phyloP scores from a whole-genome alignment of 2,329 filamentous ascomycete species.

The Pyrenophora tritici-repentis region DNA sequence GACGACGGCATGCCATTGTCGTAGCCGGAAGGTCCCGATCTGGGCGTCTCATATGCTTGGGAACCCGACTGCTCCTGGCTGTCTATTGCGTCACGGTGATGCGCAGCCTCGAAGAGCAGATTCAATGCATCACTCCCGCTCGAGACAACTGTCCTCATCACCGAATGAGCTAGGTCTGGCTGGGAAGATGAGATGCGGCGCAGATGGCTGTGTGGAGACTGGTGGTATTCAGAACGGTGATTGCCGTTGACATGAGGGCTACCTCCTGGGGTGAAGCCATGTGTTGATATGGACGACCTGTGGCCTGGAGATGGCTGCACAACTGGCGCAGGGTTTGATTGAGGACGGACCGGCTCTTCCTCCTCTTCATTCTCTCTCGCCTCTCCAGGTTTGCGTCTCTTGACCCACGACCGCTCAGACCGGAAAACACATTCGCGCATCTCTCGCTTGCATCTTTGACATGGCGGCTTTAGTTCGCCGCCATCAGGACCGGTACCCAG shows the following conservation, averaged over 20 bases:
- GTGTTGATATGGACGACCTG: conserved; percentile 32
- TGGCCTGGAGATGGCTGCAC: conserved; percentile 27
- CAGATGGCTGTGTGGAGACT: conserved; percentile 37
- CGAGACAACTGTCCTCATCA: conserved; percentile 57
- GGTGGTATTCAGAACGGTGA: conserved; percentile 34
- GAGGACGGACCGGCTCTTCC: conserved; percentile 16
- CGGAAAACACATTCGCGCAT: conserved; percentile 57
- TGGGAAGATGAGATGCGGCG: conserved; percentile 42
- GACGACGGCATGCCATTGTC: conserved; percentile 29
- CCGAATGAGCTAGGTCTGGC: conserved; percentile 46
- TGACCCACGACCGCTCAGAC: conserved; percentile 47
- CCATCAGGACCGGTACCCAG: conserved; percentile 50
- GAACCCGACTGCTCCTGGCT: conserved; percentile 41
- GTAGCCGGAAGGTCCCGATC: conserved; percentile 36
- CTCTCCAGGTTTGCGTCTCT: conserved; percentile 44
- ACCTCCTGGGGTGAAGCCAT: conserved; percentile 30
- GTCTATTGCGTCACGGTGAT: conserved; percentile 46
- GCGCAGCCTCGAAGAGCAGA: conserved; percentile 58
- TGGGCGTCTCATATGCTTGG: conserved; percentile 46
- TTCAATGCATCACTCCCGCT: conserved; percentile 60
- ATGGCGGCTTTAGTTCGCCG: conserved; percentile 51
- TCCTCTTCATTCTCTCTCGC: conserved; percentile 30
- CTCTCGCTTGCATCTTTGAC: conserved; percentile 57
- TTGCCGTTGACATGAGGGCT: conserved; percentile 33
- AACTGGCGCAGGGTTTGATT: conserved; percentile 9